phyloP scores from a whole-genome alignment of 495 filamentous ascomycete species.

The Daldinia grandis region DNA sequence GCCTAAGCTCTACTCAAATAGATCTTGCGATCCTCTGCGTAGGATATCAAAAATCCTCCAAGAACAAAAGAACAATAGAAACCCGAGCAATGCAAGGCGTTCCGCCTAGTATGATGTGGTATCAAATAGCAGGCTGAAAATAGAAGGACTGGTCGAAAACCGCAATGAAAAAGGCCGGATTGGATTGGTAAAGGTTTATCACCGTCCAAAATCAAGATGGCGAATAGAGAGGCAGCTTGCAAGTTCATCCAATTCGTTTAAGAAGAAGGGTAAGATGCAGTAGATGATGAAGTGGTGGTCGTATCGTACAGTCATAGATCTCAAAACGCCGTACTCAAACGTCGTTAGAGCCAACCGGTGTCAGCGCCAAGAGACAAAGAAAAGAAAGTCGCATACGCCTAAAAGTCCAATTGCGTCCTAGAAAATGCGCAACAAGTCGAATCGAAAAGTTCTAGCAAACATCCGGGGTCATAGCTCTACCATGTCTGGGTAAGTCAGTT shows the following conservation, averaged over 20 bases:
- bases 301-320: conserved; percentile 38
- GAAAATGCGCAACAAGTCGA: conserved; percentile 7
- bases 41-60: conserved; percentile 7
- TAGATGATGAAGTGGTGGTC: conserved; percentile 12
- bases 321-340: conserved; percentile 37
- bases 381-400: conserved; percentile 25
- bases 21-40: conserved; percentile 19
- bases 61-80: conserved; percentile 19
- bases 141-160: conserved; percentile 9
- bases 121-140: conserved; percentile 20
- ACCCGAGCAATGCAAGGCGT: conserved; percentile 1
- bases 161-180: conserved; percentile 2
- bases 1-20: conserved; percentile 17
- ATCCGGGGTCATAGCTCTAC: neutral
- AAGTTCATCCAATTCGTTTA: neutral
- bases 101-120: conserved; percentile 13
- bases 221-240: conserved; percentile 4
- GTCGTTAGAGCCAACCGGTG: conserved; percentile 32
- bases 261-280: conserved; percentile 2
- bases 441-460: conserved; percentile 2
- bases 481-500: conserved; percentile 1
- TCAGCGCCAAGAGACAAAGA: conserved; percentile 25
- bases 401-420: conserved; percentile 22
- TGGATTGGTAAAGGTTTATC: conserved; percentile 4
- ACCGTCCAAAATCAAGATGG: neutral